Conservation (phyloP, 1,284 basidiomycete species). For the Lentinus polychrous region DNA sequence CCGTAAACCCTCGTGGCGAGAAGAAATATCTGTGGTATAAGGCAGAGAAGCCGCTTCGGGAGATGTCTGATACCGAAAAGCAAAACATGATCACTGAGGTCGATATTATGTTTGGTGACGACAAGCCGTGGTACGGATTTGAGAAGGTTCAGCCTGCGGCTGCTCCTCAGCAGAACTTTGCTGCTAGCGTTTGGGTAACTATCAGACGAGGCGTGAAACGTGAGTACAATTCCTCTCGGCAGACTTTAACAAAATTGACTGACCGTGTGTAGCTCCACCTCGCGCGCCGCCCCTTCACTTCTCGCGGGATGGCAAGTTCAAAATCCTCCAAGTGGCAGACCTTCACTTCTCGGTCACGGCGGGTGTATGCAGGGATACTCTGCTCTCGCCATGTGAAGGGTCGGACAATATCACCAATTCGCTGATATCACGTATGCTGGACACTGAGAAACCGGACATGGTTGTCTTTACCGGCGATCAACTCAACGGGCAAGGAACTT, state of each 20-base stretch:
- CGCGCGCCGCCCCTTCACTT: constrained; percentile 73
- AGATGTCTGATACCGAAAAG: constrained; percentile 54
- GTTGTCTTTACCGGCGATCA: constrained; percentile 87
- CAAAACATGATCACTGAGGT: constrained; percentile 75
- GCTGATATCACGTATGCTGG: constrained; percentile 66
- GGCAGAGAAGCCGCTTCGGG: constrained; percentile 49
- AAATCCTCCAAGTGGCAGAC: constrained; percentile 87
- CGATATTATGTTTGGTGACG: constrained; percentile 80
- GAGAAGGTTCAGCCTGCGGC: constrained; percentile 59
- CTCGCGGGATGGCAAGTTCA: constrained; percentile 76
- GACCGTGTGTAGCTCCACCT: constrained; percentile 45
- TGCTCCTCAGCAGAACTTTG: constrained; percentile 29
- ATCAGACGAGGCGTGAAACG: constrained; percentile 61
- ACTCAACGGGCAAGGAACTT: constrained; percentile 81
- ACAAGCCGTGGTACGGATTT: constrained; percentile 80
- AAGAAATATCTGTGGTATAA: constrained; percentile 71
- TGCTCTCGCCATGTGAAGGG: constrained; percentile 42
- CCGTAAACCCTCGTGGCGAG: constrained; percentile 20
- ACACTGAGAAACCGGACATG: constrained; percentile 82
- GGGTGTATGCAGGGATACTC: constrained; percentile 67
- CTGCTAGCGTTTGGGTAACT: constrained; percentile 49
- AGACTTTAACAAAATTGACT: not conserved
- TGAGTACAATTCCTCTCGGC: constrained; percentile 28
- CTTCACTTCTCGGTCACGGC: constrained; percentile 78
- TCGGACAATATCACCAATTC: constrained; percentile 73